Percentiles rank a stretch among this genome's conserved stretches.
Evolutionary conservation across 768 basidiomycete genomes (phyloP).

Genomic region (Candolleomyces eurysporus): DNA sequence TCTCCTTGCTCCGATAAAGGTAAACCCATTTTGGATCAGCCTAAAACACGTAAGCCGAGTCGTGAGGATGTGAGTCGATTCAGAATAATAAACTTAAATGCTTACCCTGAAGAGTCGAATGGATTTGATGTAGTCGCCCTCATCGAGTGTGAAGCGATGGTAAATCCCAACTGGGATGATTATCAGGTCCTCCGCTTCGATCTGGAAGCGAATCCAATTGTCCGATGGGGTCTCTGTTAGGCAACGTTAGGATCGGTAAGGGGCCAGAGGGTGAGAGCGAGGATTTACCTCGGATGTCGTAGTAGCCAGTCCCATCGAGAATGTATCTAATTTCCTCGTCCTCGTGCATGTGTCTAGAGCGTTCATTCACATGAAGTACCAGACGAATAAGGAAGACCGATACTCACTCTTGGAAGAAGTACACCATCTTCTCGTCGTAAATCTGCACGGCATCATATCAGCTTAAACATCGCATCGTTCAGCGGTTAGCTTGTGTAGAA

Average conservation of each 20-base stretch:
- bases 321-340: constrained; percentile 95
- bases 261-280: no score
- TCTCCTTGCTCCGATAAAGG: constrained; percentile 56
- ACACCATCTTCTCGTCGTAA: constrained; percentile 80
- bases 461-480: not conserved
- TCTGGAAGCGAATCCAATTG: constrained; percentile 77
- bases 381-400: not conserved
- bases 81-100: not conserved
- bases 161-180: constrained; percentile 90
- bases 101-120: constrained; percentile 80
- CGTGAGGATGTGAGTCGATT: not conserved
- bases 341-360: constrained; percentile 83
- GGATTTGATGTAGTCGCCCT: constrained; percentile 66
- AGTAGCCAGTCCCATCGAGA: constrained; percentile 81
- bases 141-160: constrained; percentile 91
- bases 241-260: not conserved
- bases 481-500: constrained; percentile 3
- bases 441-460: constrained; percentile 20
- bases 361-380: not conserved
- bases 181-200: constrained; percentile 79
- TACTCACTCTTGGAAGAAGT: constrained; percentile 78
- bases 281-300: constrained; percentile 77
- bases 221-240: constrained; percentile 58
- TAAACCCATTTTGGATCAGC: constrained; percentile 91
- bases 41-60: constrained; percentile 31